A percentile compares a stretch with the other conserved stretches of the same genome.
Conservation (phyloP, 1,284 basidiomycete genomes). For the Mycena sp. region DNA sequence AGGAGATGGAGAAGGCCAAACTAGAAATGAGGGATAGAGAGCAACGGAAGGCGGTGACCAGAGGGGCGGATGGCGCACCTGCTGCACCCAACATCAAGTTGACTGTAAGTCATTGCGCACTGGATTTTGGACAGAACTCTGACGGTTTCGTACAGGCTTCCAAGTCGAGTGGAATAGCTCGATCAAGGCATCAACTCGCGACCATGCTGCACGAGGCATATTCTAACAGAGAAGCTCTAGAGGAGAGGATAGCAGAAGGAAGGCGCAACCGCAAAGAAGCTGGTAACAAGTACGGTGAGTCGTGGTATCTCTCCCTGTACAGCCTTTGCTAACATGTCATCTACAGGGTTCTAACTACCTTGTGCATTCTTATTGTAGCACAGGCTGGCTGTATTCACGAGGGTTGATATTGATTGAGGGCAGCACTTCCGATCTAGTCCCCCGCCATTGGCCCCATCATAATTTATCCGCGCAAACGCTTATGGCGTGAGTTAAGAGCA, state of each 20-base stretch:
- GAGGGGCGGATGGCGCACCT: conserved; percentile 59
- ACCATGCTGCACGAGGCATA: conserved; percentile 83
- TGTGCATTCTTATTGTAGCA: too few species aligned
- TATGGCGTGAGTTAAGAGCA: too few species aligned
- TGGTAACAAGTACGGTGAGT: conserved; percentile 85
- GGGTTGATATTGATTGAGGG: too few species aligned
- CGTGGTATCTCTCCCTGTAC: not conserved
- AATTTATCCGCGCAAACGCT: too few species aligned
- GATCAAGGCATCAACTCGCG: conserved; percentile 78
- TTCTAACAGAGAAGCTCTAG: conserved; percentile 77
- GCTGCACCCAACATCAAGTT: conserved; percentile 79
- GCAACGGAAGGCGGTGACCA: conserved; percentile 76
- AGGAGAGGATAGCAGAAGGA: conserved; percentile 83
- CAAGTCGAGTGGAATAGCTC: conserved; percentile 72
- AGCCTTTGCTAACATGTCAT: not conserved
- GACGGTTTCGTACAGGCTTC: conserved; percentile 57
- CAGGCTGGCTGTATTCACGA: not conserved
- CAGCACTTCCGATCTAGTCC: too few species aligned
- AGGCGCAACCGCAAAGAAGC: conserved; percentile 85
- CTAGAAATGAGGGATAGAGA: conserved; percentile 75
- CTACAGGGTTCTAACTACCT: conserved; percentile 19
- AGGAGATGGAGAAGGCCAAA: conserved; percentile 80
- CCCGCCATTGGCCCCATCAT: too few species aligned
- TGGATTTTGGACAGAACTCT: conserved; percentile 2
- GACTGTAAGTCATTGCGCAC: conserved; percentile 52